Conservation (phyloP, 768 basidiomycete species). For the Phlebiopsis gigantea region DNA sequence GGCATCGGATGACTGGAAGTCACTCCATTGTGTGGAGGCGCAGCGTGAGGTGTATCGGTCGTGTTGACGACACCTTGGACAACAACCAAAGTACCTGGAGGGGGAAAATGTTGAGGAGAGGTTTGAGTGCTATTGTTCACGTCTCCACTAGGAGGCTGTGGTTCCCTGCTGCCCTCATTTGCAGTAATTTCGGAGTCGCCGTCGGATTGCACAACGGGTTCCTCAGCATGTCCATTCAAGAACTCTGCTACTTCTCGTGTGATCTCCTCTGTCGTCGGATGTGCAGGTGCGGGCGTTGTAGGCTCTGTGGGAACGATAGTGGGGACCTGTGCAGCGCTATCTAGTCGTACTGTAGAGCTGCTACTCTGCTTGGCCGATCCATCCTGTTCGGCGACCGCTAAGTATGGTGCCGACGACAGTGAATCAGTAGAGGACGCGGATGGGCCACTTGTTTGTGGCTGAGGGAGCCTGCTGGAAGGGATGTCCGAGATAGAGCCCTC, state of each 20-base stretch:
- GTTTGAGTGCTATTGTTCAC: not conserved
- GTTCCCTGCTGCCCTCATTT: not conserved
- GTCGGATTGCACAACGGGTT: not conserved
- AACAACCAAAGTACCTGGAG: conserved; percentile 74
- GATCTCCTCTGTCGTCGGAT: conserved; percentile 8
- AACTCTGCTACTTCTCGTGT: conserved; percentile 19
- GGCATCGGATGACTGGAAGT: conserved; percentile 13
- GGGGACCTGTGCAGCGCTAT: not conserved
- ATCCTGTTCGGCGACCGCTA: not conserved
- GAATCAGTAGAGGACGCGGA: conserved; percentile 1
- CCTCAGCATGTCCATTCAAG: conserved; percentile 1
- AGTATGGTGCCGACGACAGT: not conserved
- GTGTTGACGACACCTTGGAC: conserved; percentile 83
- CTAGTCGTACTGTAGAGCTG: not conserved
- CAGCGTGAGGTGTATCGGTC: conserved; percentile 47
- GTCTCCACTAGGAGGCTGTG: conserved; percentile 1
- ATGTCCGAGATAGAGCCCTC: not conserved
- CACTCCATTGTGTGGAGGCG: conserved; percentile 4
- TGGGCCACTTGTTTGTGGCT: not conserved
- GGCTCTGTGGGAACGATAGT: not conserved
- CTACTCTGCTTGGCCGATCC: conserved; percentile 4
- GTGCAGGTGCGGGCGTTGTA: not conserved
- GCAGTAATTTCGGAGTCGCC: not conserved
- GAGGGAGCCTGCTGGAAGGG: conserved; percentile 1
- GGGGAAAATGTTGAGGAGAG: conserved; percentile 42